These are phyloP conservation scores for Lotus japonicus DNA, from an alignment of 306 rosid genomes.

Conservation along the genomic window DNA sequence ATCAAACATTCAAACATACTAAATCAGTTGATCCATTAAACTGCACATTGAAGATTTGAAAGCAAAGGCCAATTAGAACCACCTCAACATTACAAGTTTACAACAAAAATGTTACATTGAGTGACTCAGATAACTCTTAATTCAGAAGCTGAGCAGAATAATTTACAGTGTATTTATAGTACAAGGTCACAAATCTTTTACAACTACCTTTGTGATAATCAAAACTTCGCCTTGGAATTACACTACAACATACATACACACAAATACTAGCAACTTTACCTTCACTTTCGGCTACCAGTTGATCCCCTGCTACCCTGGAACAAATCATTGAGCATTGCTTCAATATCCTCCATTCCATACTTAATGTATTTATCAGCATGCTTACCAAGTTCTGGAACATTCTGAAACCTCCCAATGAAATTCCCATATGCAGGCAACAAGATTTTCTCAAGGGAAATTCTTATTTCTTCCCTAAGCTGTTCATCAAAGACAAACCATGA, in stretches of 20 bases:
- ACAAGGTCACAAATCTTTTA: constrained; percentile 21
- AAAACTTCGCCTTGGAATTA: constrained; percentile 25
- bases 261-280: constrained; percentile 20
- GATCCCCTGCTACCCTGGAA: constrained; percentile 58
- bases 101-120: not conserved
- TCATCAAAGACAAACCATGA: constrained; percentile 66
- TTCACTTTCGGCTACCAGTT: constrained; percentile 52
- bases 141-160: not conserved
- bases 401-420: constrained; percentile 57
- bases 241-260: constrained; percentile 36
- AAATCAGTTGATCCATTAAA: not conserved
- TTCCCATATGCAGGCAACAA: constrained; percentile 65
- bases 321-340: constrained; percentile 47
- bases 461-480: constrained; percentile 67
- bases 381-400: constrained; percentile 50
- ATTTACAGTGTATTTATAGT: constrained; percentile 8
- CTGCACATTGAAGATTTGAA: not conserved
- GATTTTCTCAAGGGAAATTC: constrained; percentile 45
- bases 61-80: not conserved
- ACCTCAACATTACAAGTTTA: not conserved
- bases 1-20: not conserved
- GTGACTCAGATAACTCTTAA: not conserved
- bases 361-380: constrained; percentile 51
- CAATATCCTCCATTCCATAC: constrained; percentile 48
- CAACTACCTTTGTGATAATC: constrained; percentile 11